Evolutionary conservation across 768 basidiomycete species (phyloP).

Genomic region (Mrakia blollopis): DNA sequence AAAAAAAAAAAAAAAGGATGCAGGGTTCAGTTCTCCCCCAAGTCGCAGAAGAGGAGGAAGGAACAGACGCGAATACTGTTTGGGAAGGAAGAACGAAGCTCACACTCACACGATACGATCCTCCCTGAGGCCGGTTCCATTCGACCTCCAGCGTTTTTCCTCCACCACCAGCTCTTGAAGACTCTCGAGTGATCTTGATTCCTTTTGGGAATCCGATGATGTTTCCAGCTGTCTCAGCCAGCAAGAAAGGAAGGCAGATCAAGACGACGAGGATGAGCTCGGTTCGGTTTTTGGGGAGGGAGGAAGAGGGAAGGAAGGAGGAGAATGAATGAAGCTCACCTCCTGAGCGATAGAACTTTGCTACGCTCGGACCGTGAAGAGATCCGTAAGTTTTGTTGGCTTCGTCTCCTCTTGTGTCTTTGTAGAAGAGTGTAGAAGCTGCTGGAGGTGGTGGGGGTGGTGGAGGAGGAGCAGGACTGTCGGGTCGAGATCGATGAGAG

Average conservation of each 20-base stretch:
- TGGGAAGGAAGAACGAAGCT: neutral
- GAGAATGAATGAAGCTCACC: neutral
- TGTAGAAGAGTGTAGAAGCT: conserved; percentile 14
- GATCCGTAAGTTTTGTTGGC: conserved; percentile 22
- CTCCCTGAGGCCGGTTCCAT: conserved; percentile 4
- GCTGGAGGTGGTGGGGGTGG: neutral
- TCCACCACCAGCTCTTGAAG: neutral
- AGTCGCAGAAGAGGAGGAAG: no score
- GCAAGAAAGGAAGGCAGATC: no score
- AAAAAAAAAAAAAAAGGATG: no score
- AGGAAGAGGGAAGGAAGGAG: neutral
- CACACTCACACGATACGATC: neutral
- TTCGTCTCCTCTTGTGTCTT: conserved; percentile 10
- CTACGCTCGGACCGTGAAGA: conserved; percentile 8
- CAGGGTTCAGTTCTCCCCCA: no score
- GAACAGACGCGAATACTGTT: no score
- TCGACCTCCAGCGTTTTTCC: conserved; percentile 6
- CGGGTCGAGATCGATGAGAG: neutral
- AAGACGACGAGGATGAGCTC: neutral
- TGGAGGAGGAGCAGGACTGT: neutral
- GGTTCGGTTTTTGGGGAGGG: no score
- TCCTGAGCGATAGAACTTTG: conserved; percentile 24
- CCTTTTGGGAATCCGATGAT: conserved; percentile 23
- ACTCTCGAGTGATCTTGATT: conserved; percentile 23
- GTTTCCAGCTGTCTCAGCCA: conserved; percentile 29